Conservation (phyloP, 179 eudicot species). For the Silene coronaria region DNA sequence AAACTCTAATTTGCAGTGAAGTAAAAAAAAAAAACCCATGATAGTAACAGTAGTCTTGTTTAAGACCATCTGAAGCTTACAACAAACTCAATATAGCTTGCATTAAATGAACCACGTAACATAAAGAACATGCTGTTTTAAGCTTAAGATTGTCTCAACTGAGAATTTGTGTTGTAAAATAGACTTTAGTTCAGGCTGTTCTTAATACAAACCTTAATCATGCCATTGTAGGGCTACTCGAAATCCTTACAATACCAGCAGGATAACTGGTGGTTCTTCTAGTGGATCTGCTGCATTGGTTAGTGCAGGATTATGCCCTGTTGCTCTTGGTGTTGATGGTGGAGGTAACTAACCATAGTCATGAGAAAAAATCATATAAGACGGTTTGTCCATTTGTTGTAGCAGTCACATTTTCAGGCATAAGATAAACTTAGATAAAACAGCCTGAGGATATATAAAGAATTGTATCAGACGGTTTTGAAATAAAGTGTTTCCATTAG, state of each 20-base stretch:
- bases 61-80: too few relatives aligned
- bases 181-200: neutral
- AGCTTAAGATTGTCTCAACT: too few relatives aligned
- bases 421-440: too few relatives aligned
- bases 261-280: conserved; percentile 88
- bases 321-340: conserved; percentile 96
- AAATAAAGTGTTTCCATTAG: neutral
- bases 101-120: too few relatives aligned
- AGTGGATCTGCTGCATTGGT: conserved; percentile 99
- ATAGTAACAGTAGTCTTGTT: too few relatives aligned
- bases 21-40: neutral
- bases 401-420: too few relatives aligned
- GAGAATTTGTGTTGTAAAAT: too few relatives aligned
- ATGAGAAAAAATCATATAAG: neutral
- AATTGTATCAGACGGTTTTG: neutral
- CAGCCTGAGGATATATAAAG: too few relatives aligned
- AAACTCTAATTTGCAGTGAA: neutral
- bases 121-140: too few relatives aligned
- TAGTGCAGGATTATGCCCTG: conserved; percentile 89
- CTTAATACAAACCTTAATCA: neutral
- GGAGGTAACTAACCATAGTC: conserved; percentile 55
- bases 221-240: conserved; percentile 46
- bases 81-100: too few relatives aligned
- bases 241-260: conserved; percentile 67
- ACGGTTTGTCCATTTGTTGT: neutral